Percentiles rank a stretch among this genome's conserved stretches.
These are phyloP conservation scores for Yarrowia divulgata DNA, from an alignment of 805 yeast genomes.

Conservation along the genomic window DNA sequence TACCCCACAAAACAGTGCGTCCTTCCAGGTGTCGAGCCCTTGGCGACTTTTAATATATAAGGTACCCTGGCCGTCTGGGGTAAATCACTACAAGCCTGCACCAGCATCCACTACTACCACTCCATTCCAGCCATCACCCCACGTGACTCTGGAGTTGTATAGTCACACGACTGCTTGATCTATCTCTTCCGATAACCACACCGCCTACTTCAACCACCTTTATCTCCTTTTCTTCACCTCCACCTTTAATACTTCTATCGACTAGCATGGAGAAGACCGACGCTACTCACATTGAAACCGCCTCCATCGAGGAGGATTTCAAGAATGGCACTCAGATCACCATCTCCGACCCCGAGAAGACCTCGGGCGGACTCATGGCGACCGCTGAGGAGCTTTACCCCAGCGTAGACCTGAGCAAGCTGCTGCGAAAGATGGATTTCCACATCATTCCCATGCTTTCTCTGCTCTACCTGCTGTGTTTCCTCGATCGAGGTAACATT, in stretches of 20 bases:
- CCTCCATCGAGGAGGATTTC: slow-evolving; percentile 29
- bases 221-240: neutral
- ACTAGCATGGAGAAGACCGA: slow-evolving; percentile 27
- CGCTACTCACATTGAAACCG: slow-evolving; percentile 29
- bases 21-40: slow-evolving; percentile 1
- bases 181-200: neutral
- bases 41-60: slow-evolving; percentile 23
- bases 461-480: slow-evolving; percentile 57
- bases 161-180: neutral
- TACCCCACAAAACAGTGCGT: slow-evolving; percentile 24
- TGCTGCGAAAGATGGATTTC: slow-evolving; percentile 54
- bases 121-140: neutral
- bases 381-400: slow-evolving; percentile 42
- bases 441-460: slow-evolving; percentile 58
- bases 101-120: slow-evolving; percentile 4
- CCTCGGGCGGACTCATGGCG: slow-evolving; percentile 3
- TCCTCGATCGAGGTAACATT: slow-evolving; percentile 60
- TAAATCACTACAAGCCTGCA: slow-evolving; percentile 35
- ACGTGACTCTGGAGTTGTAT: slow-evolving; percentile 3
- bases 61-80: slow-evolving; percentile 18
- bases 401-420: slow-evolving; percentile 39
- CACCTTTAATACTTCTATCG: neutral
- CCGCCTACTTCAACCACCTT: neutral
- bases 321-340: slow-evolving; percentile 29
- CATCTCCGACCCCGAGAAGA: slow-evolving; percentile 32